These are phyloP conservation scores for Chlorella sp. DNA, from an alignment of 139 green algal species.

Conservation along the genomic window DNA sequence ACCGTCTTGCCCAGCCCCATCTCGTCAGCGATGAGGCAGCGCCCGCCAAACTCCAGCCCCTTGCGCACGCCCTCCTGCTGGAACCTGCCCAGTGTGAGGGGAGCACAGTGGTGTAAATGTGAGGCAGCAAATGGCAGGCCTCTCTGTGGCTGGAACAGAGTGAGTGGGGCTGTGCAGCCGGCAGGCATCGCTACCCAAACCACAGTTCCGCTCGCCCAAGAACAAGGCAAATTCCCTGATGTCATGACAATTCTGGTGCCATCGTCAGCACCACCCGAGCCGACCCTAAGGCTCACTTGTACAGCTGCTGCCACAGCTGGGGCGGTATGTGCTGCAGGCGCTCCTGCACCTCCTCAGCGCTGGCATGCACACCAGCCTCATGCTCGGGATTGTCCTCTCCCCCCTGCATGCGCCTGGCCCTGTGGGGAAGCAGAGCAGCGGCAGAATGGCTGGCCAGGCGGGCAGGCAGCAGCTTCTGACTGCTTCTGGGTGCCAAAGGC, in stretches of 20 bases:
- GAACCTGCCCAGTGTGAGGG: conserved; percentile 2
- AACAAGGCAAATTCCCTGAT: no score
- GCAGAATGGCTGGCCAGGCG: not conserved
- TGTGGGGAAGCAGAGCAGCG: no score
- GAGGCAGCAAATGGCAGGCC: not conserved
- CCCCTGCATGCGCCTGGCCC: not conserved
- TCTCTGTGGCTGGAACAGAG: no score
- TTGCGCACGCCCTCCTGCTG: conserved; percentile 29
- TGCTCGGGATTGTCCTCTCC: no score
- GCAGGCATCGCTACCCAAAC: no score
- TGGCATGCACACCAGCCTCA: no score
- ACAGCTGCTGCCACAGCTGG: not conserved
- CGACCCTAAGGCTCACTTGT: not conserved
- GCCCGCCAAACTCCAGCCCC: conserved; percentile 21
- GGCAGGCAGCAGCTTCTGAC: not conserved
- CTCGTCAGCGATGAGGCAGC: conserved; percentile 59
- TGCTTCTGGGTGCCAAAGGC: not conserved
- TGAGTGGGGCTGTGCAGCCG: no score
- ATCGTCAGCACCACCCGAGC: no score
- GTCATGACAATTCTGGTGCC: no score
- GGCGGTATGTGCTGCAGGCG: not conserved
- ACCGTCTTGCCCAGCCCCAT: conserved; percentile 80
- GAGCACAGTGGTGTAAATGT: not conserved
- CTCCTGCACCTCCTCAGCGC: not conserved
- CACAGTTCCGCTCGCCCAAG: no score